These are phyloP conservation scores for Rhododendron williamsianum DNA, from an alignment of 148 eudicot species.

Conservation along the genomic window DNA sequence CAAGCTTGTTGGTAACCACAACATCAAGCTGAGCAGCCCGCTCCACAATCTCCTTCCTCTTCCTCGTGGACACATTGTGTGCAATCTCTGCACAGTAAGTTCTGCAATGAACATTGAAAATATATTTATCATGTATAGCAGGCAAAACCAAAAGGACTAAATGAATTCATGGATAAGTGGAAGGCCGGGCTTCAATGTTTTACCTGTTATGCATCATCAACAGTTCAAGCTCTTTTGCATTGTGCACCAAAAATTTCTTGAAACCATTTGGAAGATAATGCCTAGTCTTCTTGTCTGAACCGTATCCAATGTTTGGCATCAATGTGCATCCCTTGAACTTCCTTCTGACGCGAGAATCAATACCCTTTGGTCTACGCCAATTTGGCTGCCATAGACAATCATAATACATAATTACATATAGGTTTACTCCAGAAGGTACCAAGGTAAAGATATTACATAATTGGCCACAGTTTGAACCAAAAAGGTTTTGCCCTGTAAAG, in stretches of 20 bases:
- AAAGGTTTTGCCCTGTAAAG: background rate
- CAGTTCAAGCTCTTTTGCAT: constrained; percentile 38
- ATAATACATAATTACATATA: background rate
- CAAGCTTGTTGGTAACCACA: constrained; percentile 47
- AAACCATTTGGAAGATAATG: constrained; percentile 62
- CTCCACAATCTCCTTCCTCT: constrained; percentile 49
- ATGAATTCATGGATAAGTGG: background rate
- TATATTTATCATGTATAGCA: background rate
- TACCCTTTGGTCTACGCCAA: constrained; percentile 67
- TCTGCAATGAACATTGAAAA: constrained; percentile 13
- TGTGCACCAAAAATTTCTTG: constrained; percentile 58
- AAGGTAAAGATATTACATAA: background rate
- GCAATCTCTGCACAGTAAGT: constrained; percentile 49
- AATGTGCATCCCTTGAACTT: constrained; percentile 49
- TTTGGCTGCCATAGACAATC: constrained; percentile 17
- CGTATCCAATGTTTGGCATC: constrained; percentile 58
- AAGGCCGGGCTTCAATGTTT: background rate
- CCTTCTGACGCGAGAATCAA: constrained; percentile 52
- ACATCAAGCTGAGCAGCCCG: constrained; percentile 39
- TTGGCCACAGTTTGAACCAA: background rate
- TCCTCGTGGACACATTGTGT: constrained; percentile 42
- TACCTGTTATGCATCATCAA: constrained; percentile 60
- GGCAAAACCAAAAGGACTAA: background rate
- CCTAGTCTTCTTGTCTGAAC: constrained; percentile 56
- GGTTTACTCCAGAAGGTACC: background rate